A percentile compares a stretch with the other conserved stretches of the same genome.
Conservation (phyloP, 768 basidiomycete species). For the Amyloporia xantha region DNA sequence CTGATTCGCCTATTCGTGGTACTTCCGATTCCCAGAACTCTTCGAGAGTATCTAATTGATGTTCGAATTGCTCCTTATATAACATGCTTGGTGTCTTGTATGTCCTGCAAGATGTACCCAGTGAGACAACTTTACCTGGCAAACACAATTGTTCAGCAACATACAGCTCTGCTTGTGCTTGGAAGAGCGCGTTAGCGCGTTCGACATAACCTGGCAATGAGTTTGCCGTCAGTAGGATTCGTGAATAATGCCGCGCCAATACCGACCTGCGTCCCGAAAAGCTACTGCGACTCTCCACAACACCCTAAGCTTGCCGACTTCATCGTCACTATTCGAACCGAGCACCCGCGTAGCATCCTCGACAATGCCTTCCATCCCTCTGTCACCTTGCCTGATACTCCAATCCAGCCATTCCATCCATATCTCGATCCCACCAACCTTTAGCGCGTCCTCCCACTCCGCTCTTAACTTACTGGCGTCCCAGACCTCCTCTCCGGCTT, state of each 20-base stretch:
- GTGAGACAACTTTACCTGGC: no score
- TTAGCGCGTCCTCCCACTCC: conserved; percentile 68
- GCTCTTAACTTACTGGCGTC: conserved; percentile 40
- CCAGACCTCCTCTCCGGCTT: conserved; percentile 72
- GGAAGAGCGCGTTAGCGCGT: conserved; percentile 70
- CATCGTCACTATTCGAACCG: conserved; percentile 33
- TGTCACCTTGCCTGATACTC: conserved; percentile 44
- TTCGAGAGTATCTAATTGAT: conserved; percentile 55
- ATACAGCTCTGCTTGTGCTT: conserved; percentile 80
- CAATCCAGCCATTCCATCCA: conserved; percentile 82
- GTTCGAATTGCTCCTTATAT: conserved; percentile 34
- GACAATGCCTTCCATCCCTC: conserved; percentile 47
- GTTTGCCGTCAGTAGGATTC: no score
- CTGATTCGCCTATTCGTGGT: conserved; percentile 65
- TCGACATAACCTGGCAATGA: conserved; percentile 71
- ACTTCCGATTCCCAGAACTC: conserved; percentile 82
- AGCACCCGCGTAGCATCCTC: conserved; percentile 45
- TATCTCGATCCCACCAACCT: conserved; percentile 45
- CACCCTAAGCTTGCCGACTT: conserved; percentile 37
- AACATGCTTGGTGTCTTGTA: conserved; percentile 51
- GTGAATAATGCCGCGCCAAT: no score
- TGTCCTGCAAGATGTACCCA: conserved; percentile 32
- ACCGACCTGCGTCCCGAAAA: conserved; percentile 60
- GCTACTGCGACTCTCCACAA: conserved; percentile 67
- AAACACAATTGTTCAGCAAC: conserved; percentile 18